A percentile compares a stretch with the other conserved stretches of the same genome.
phyloP scores from a whole-genome alignment of 208 protist species.

The Trypanosoma mega region DNA sequence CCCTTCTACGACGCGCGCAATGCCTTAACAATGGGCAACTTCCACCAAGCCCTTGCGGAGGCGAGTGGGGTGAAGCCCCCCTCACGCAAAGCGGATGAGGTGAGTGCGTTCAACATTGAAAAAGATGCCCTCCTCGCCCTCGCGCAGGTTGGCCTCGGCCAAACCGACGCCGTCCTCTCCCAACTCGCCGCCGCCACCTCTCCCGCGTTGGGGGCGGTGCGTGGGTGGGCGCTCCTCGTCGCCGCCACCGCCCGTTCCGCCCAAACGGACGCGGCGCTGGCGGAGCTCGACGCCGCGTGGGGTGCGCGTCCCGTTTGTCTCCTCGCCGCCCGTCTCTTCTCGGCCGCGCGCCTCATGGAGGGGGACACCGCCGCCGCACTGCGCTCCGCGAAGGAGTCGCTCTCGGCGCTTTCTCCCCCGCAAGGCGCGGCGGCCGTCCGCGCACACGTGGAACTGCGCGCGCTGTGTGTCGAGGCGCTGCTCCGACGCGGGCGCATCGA shows the following conservation, averaged over 20 bases:
- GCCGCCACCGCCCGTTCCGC: slow-evolving; percentile 8
- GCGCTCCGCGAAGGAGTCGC: slow-evolving; percentile 57
- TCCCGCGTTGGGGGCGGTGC: slow-evolving; percentile 53
- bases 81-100: slow-evolving; percentile 44
- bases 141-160: slow-evolving; percentile 77
- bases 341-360: slow-evolving; percentile 45
- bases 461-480: slow-evolving; percentile 60
- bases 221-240: slow-evolving; percentile 53
- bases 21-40: slow-evolving; percentile 84
- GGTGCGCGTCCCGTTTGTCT: slow-evolving; percentile 24
- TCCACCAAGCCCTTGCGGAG: slow-evolving; percentile 75
- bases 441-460: slow-evolving; percentile 55
- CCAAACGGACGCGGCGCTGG: slow-evolving; percentile 17
- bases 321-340: slow-evolving; percentile 52
- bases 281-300: slow-evolving; percentile 35
- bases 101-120: slow-evolving; percentile 60
- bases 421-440: slow-evolving; percentile 25
- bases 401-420: slow-evolving; percentile 39
- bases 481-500: slow-evolving; percentile 75
- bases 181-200: slow-evolving; percentile 52
- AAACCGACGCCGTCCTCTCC: slow-evolving; percentile 59
- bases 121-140: slow-evolving; percentile 61
- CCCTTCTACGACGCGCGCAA: slow-evolving; percentile 86
- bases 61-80: slow-evolving; percentile 40
- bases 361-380: slow-evolving; percentile 45